Percentiles rank a stretch among this genome's conserved stretches.
These are phyloP conservation scores for Penicillium sp. DNA, from an alignment of 2,329 filamentous ascomycete genomes.

Conservation along the genomic window DNA sequence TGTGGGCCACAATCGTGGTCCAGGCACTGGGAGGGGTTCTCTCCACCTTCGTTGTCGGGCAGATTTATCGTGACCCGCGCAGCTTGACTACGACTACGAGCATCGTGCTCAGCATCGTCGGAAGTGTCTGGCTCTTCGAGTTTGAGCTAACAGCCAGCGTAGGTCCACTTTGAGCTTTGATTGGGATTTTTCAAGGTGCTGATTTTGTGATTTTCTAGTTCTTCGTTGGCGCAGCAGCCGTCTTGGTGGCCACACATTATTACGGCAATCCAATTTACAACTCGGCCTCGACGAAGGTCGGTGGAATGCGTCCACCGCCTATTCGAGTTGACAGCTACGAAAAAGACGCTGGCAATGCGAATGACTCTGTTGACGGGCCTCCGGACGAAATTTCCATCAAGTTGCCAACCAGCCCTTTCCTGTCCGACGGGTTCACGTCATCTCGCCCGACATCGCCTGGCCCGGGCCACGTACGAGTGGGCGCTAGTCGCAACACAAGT, in stretches of 20 bases:
- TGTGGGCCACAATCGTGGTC: conserved; percentile 76
- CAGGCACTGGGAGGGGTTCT: conserved; percentile 81
- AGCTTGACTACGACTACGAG: conserved; percentile 91
- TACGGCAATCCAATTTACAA: conserved; percentile 57
- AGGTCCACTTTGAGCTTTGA: conserved; percentile 38
- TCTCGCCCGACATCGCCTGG: conserved; percentile 49
- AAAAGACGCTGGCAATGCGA: conserved; percentile 58
- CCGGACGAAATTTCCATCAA: conserved; percentile 45
- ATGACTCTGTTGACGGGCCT: conserved; percentile 17
- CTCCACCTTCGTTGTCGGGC: conserved; percentile 74
- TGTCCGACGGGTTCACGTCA: conserved; percentile 47
- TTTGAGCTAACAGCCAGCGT: conserved; percentile 68
- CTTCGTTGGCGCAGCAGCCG: conserved; percentile 68
- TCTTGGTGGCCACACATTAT: conserved; percentile 76
- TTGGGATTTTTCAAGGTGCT: not conserved
- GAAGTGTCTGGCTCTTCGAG: conserved; percentile 79
- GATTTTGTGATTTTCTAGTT: conserved; percentile 53
- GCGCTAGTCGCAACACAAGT: conserved; percentile 33
- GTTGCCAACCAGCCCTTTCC: conserved; percentile 43
- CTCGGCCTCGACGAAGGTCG: conserved; percentile 36
- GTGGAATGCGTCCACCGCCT: conserved; percentile 43
- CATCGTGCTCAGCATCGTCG: conserved; percentile 78
- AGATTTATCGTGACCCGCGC: conserved; percentile 84
- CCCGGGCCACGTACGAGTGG: conserved; percentile 41
- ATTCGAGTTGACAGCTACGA: conserved; percentile 66